Evolutionary conservation across 768 basidiomycete genomes (phyloP).

Genomic region (Rossbeevera mucosa): DNA sequence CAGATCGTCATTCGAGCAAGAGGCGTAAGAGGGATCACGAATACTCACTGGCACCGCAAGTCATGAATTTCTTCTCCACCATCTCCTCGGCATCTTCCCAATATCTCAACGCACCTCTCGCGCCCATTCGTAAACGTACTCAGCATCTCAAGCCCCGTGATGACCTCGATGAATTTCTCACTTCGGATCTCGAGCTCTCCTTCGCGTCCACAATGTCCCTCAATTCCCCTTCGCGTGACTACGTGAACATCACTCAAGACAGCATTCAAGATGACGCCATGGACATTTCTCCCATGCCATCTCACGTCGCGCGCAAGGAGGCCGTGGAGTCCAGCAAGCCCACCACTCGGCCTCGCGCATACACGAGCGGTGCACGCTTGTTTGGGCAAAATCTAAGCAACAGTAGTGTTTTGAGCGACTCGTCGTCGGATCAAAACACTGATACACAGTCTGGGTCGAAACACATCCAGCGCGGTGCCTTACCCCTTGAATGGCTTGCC

Average conservation of each 20-base stretch:
- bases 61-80: slow-evolving; percentile 54
- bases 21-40: slow-evolving; percentile 40
- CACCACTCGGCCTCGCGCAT: slow-evolving; percentile 54
- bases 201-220: slow-evolving; percentile 82
- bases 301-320: slow-evolving; percentile 26
- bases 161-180: slow-evolving; percentile 62
- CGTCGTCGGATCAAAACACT: slow-evolving; percentile 24
- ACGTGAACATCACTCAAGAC: slow-evolving; percentile 44
- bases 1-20: slow-evolving; percentile 42
- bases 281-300: slow-evolving; percentile 75
- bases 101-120: slow-evolving; percentile 37
- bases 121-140: slow-evolving; percentile 47
- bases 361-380: slow-evolving; percentile 58
- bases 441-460: slow-evolving; percentile 43
- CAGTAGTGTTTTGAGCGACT: slow-evolving; percentile 31
- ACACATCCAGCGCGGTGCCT: slow-evolving; percentile 54
- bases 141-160: slow-evolving; percentile 42
- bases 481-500: slow-evolving; percentile 60
- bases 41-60: slow-evolving; percentile 28
- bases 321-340: slow-evolving; percentile 29
- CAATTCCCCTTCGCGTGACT: slow-evolving; percentile 59
- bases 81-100: slow-evolving; percentile 39
- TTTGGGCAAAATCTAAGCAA: slow-evolving; percentile 79
- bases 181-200: slow-evolving; percentile 76
- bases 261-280: slow-evolving; percentile 57